A percentile compares a stretch with the other conserved stretches of the same genome.
These are phyloP conservation scores for Cucurbita ficifolia DNA, from an alignment of 306 rosid species.

Conservation along the genomic window DNA sequence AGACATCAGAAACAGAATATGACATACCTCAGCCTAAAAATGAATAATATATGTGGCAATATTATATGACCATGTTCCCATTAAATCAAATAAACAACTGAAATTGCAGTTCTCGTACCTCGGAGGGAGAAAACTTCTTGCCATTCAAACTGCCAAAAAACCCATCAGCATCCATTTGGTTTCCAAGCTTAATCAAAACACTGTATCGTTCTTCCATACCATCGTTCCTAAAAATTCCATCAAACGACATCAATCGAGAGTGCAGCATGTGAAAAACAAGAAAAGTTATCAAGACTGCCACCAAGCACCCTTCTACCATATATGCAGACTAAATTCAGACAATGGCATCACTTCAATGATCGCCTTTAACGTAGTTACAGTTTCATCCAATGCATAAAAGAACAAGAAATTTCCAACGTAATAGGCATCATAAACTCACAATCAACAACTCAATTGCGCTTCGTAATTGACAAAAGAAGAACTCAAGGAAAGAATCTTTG, in stretches of 20 bases:
- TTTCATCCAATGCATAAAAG: neutral
- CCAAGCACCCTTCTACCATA: neutral
- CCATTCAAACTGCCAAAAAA: constrained; percentile 54
- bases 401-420: neutral
- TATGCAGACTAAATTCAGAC: neutral
- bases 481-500: neutral
- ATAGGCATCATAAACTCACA: neutral
- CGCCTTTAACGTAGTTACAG: neutral
- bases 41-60: neutral
- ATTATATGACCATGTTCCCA: neutral
- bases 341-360: neutral
- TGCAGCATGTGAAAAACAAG: neutral
- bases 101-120: constrained; percentile 24
- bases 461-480: neutral
- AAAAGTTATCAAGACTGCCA: neutral
- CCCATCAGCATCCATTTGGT: constrained; percentile 33
- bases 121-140: constrained; percentile 56
- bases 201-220: constrained; percentile 82
- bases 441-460: neutral
- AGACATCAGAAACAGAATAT: constrained; percentile 47
- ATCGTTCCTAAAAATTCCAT: constrained; percentile 42
- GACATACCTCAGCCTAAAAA: constrained; percentile 82
- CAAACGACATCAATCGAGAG: neutral
- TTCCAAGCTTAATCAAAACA: constrained; percentile 41
- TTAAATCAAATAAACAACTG: neutral